phyloP scores from a whole-genome alignment of 139 green algal genomes.

The Chlamydomonas schloesseri region DNA sequence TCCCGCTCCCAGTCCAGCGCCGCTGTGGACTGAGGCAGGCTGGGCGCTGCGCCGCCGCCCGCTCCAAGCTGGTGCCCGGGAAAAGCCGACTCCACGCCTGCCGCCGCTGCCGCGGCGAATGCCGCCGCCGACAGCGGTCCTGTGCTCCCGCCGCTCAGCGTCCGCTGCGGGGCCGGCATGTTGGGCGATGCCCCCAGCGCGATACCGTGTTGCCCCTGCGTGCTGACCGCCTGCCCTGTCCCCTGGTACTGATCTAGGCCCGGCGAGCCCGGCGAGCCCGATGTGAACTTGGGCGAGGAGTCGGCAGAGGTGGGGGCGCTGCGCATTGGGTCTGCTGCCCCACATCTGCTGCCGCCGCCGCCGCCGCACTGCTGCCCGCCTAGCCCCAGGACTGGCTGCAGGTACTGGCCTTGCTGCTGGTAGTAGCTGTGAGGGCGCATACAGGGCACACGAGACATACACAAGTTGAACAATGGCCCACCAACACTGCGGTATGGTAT shows the following conservation, averaged over 20 bases:
- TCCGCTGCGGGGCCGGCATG: too few relatives aligned
- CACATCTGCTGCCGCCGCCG: too few relatives aligned
- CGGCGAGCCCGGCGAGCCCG: not conserved
- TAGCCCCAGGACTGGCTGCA: not conserved
- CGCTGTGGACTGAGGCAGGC: not conserved
- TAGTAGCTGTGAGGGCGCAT: not conserved
- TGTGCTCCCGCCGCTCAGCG: not conserved
- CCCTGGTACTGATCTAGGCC: not conserved
- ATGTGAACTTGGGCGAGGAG: not conserved
- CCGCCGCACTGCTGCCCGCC: too few relatives aligned
- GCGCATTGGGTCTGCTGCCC: not conserved
- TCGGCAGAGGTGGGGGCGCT: not conserved
- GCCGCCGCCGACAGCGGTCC: slow-evolving; percentile 4
- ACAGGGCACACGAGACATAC: not conserved
- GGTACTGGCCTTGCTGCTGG: not conserved
- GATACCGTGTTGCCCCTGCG: not conserved
- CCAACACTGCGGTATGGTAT: too few relatives aligned
- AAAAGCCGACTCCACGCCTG: not conserved
- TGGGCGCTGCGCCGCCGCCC: not conserved
- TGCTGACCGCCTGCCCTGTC: too few relatives aligned
- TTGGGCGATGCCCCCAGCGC: too few relatives aligned
- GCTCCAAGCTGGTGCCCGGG: not conserved
- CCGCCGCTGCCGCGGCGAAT: slow-evolving; percentile 1
- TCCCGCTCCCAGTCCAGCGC: slow-evolving; percentile 10
- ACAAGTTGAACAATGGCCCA: too few relatives aligned